phyloP scores from a whole-genome alignment of 768 basidiomycete genomes.

The Calocera viscosa region DNA sequence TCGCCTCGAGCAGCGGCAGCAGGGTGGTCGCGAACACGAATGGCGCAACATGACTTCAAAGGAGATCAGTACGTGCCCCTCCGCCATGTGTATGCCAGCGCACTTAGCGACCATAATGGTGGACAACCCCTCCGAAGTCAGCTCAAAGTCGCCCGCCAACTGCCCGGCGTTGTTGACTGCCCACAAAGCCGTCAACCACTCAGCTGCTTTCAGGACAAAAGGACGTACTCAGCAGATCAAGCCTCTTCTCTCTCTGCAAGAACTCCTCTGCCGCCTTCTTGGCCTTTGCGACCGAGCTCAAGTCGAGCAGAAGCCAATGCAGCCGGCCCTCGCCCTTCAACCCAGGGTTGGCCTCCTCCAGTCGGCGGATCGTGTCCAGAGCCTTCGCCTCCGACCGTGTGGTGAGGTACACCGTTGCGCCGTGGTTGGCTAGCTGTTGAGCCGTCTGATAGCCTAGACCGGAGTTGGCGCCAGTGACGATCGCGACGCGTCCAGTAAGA shows the following conservation, averaged over 20 bases:
- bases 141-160: not conserved
- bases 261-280: slow-evolving; percentile 41
- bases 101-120: not conserved
- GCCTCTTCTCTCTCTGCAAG: slow-evolving; percentile 36
- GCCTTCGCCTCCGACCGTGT: not conserved
- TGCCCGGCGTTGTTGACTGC: slow-evolving; percentile 4
- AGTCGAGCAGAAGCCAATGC: slow-evolving; percentile 40
- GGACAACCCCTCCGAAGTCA: not conserved
- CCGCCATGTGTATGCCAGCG: not conserved
- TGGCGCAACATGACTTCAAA: slow-evolving; percentile 42
- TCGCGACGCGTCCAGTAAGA: slow-evolving; percentile 38
- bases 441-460: slow-evolving; percentile 44
- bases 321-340: not conserved
- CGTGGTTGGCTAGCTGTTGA: slow-evolving; percentile 38
- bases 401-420: slow-evolving; percentile 32
- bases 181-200: not conserved
- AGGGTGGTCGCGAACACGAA: slow-evolving; percentile 43
- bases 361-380: not conserved
- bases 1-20: slow-evolving; percentile 40
- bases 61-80: not conserved
- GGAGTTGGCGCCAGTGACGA: slow-evolving; percentile 51
- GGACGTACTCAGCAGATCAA: slow-evolving; percentile 43
- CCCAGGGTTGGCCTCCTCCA: not conserved
- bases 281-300: slow-evolving; percentile 38
- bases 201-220: not conserved